Conservation (phyloP, 306 rosid genomes). For the Citrullus amarus region DNA sequence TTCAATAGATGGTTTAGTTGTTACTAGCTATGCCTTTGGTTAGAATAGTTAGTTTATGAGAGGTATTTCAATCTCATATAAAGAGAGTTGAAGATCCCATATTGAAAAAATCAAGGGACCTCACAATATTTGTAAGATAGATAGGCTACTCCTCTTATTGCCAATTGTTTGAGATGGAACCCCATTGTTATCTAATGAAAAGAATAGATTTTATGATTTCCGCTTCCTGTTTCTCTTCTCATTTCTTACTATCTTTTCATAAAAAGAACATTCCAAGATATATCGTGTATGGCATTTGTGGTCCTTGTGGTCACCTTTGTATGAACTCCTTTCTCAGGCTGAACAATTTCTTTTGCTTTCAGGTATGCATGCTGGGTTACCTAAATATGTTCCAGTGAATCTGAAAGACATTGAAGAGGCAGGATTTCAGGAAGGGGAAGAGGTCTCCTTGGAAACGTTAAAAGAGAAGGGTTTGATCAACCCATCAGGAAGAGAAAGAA, state of each 20-base stretch:
- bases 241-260: neutral
- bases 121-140: too few relatives aligned
- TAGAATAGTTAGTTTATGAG: neutral
- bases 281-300: neutral
- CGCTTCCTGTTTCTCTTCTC: neutral
- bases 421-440: conserved; percentile 80
- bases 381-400: conserved; percentile 79
- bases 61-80: neutral
- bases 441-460: conserved; percentile 69
- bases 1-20: neutral
- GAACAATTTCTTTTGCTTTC: neutral
- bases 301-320: neutral
- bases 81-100: neutral
- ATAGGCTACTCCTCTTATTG: too few relatives aligned
- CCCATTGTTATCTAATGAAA: too few relatives aligned
- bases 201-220: neutral
- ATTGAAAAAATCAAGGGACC: too few relatives aligned
- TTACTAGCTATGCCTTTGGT: neutral
- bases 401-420: conserved; percentile 73
- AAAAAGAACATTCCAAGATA: neutral
- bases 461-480: conserved; percentile 70
- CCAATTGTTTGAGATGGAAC: too few relatives aligned
- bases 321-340: neutral
- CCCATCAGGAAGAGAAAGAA: conserved; percentile 91
- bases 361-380: conserved; percentile 89